Evolutionary conservation across 2,329 filamentous ascomycete species (phyloP).

Genomic region (Lecanosticta acicola): DNA sequence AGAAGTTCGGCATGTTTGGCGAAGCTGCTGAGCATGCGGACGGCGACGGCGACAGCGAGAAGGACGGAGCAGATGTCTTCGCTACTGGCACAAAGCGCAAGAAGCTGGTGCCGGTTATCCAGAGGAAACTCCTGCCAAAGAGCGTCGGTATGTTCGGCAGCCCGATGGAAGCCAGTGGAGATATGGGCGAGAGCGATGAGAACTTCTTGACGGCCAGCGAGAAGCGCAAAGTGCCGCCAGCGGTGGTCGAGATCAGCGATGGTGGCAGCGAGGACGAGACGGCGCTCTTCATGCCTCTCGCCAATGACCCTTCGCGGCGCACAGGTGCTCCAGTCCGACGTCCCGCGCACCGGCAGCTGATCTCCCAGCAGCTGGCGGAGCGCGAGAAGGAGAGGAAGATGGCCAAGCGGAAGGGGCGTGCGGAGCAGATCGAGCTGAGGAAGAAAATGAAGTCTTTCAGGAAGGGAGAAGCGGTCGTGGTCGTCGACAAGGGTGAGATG

Average conservation of each 20-base stretch:
- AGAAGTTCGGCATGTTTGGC: conserved; percentile 16
- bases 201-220: neutral
- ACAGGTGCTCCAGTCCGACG: neutral
- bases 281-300: neutral
- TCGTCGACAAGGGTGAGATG: neutral
- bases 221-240: neutral
- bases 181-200: too few species aligned
- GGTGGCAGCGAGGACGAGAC: neutral
- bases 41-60: neutral
- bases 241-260: neutral
- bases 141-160: too few species aligned
- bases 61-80: neutral
- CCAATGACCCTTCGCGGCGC: neutral
- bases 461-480: neutral
- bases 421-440: neutral
- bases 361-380: conserved; percentile 5
- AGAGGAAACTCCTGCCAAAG: too few species aligned
- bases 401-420: neutral
- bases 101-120: too few species aligned
- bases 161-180: too few species aligned
- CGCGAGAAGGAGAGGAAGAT: conserved; percentile 6
- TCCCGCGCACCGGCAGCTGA: conserved; percentile 1
- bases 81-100: neutral
- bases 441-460: neutral
- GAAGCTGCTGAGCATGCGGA: conserved; percentile 1